Evolutionary conservation across 129 eudicot species (phyloP).

Genomic region (Ambrosia artemisiifolia): DNA sequence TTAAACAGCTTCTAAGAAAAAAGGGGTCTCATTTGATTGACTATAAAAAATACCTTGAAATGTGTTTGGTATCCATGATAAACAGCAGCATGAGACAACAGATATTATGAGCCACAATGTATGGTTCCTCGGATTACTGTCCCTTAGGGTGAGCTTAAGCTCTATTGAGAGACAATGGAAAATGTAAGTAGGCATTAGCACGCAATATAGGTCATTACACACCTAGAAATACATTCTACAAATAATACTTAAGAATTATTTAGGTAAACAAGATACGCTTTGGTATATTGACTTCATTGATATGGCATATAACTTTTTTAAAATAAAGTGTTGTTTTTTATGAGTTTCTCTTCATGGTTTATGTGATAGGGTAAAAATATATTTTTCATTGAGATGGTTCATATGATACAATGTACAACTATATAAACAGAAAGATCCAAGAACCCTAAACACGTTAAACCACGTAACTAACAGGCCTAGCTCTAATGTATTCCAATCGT

Average conservation of each 20-base stretch:
- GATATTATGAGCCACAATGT: too few species aligned
- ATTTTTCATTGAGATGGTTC: too few species aligned
- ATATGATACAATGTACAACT: too few species aligned
- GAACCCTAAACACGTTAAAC: too few species aligned
- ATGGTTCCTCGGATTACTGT: too few species aligned
- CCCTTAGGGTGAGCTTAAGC: slow-evolving; percentile 18
- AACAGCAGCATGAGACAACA: too few species aligned
- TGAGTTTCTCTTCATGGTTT: neutral
- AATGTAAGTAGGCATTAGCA: neutral
- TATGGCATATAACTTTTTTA: neutral
- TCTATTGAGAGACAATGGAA: slow-evolving; percentile 11
- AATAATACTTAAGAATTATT: neutral
- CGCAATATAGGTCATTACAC: neutral
- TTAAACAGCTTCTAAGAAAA: too few species aligned
- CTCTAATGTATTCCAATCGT: neutral
- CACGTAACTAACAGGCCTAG: too few species aligned
- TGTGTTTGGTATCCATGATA: too few species aligned
- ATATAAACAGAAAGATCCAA: too few species aligned
- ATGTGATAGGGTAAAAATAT: neutral
- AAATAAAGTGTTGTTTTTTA: neutral
- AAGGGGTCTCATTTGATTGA: too few species aligned
- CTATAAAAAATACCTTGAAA: too few species aligned
- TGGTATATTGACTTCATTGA: neutral
- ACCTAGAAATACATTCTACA: neutral
- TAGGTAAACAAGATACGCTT: neutral